Base-by-base conservation (phyloP, 306 rosid genomes). In the Abrus precatorius region DNA sequence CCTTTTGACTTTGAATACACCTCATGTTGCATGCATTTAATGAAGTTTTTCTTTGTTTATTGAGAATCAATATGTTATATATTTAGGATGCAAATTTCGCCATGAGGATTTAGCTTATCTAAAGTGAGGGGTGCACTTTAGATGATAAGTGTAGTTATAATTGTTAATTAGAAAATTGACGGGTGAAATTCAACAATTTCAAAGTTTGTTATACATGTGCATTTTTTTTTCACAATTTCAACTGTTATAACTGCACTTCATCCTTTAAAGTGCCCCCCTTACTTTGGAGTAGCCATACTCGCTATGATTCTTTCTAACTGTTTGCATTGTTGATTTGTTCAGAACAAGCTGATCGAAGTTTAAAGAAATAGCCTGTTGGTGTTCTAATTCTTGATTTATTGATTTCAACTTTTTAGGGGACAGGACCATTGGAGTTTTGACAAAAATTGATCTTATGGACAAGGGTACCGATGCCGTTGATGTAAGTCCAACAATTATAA, bases 391-490 rank as follows among this genome's bases (percentile, higher is more conserved):
- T 29, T 73, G 49, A 10, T 59, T 65, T 56, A 78, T 50, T 67
- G 67, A 27, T 78, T 82, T 70, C 56, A 74, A 69, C 82, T 82
- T 81, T 40, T 45, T 86, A 95, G 97, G 98, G 82, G 98, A 95
- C 14, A 91, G 98, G 86, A 95, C 97, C 49, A 57, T 95, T 50
- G 98, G 98, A 79, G 97, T 95, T 78, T 88, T 95, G 92, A 95
- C 98, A 52, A 95, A 95, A 89, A 95, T 95, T 84, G 98, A 95
- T 87, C 97, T 92, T 20, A 95, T 95, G 98, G 98, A 95, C 83
- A 91, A 95, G 93, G 98, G 98, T 65, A 95, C 98, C 0, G 97
- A 95, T 87, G 98, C 97, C 50, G 98, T 90, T 71, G 98, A 95
- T 76, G 98, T 95, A 88, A 91, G 97, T 86, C 80, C 14, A 56